A percentile compares a stretch with the other conserved stretches of the same genome.
phyloP scores from a whole-genome alignment of 805 yeast species.

The Lachancea nothofagi region DNA sequence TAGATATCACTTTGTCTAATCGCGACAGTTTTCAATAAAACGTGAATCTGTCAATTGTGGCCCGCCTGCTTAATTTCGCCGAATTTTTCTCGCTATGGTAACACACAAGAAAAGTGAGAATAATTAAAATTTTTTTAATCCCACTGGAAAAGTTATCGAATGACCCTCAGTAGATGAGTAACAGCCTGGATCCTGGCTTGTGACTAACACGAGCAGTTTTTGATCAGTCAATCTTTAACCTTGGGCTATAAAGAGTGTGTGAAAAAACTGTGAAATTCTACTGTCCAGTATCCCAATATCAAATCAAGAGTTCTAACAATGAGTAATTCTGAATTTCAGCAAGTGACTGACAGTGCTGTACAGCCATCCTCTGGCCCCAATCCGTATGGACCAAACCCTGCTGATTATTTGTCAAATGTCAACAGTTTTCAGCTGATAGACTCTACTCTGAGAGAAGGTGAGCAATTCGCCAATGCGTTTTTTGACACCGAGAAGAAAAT shows the following conservation, averaged over 20 bases:
- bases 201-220: no score
- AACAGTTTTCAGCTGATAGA: slow-evolving; percentile 86
- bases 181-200: no score
- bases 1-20: no score
- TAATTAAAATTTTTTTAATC: slow-evolving; percentile 7
- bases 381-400: slow-evolving; percentile 95
- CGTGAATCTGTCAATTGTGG: no score
- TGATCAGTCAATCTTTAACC: neutral
- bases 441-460: slow-evolving; percentile 96
- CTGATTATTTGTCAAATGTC: slow-evolving; percentile 87
- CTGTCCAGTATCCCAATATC: neutral
- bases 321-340: slow-evolving; percentile 33
- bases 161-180: no score
- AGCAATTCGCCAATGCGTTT: slow-evolving; percentile 96
- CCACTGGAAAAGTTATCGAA: slow-evolving; percentile 9
- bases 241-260: neutral
- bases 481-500: slow-evolving; percentile 91
- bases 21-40: no score
- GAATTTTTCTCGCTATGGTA: no score
- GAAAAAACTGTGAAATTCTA: neutral
- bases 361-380: slow-evolving; percentile 42
- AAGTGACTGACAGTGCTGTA: slow-evolving; percentile 41
- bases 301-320: neutral
- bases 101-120: neutral
- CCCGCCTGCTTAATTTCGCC: no score